These are phyloP conservation scores for Alternaria infectoria DNA, from an alignment of 2,329 filamentous ascomycete genomes.

Conservation along the genomic window DNA sequence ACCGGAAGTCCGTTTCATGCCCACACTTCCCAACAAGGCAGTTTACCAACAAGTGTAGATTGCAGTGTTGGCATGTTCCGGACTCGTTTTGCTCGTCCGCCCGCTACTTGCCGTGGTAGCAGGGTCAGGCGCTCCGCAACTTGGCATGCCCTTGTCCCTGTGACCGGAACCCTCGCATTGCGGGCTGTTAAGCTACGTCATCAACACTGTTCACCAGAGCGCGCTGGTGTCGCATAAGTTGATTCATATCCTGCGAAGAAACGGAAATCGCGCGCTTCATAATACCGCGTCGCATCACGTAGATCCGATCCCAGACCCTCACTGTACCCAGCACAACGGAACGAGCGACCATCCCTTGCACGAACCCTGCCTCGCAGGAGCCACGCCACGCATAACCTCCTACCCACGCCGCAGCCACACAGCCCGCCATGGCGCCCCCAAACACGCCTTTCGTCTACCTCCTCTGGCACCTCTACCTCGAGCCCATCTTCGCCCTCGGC, in stretches of 20 bases:
- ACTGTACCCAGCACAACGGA: neutral
- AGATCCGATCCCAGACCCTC: neutral
- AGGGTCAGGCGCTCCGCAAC: neutral
- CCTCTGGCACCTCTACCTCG: slow-evolving; percentile 76
- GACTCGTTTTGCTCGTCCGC: neutral
- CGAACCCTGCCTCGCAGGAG: neutral
- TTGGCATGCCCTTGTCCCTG: neutral
- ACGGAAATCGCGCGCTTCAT: neutral
- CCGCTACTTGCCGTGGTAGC: neutral
- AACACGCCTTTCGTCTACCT: slow-evolving; percentile 65
- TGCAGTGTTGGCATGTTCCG: slow-evolving; percentile 17
- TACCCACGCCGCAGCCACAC: neutral
- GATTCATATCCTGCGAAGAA: neutral
- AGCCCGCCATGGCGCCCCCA: slow-evolving; percentile 20
- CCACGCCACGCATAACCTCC: neutral
- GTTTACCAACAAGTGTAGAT: slow-evolving; percentile 6
- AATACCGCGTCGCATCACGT: neutral
- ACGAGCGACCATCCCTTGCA: neutral
- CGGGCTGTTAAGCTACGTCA: neutral
- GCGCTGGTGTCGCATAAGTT: neutral
- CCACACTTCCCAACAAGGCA: slow-evolving; percentile 13
- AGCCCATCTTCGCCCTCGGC: slow-evolving; percentile 62
- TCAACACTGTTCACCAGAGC: neutral
- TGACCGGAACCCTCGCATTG: neutral
- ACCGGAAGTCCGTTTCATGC: neutral